Evolutionary conservation across 768 basidiomycete species (phyloP).

Genomic region (Rhodosporidiobolus odoratus): DNA sequence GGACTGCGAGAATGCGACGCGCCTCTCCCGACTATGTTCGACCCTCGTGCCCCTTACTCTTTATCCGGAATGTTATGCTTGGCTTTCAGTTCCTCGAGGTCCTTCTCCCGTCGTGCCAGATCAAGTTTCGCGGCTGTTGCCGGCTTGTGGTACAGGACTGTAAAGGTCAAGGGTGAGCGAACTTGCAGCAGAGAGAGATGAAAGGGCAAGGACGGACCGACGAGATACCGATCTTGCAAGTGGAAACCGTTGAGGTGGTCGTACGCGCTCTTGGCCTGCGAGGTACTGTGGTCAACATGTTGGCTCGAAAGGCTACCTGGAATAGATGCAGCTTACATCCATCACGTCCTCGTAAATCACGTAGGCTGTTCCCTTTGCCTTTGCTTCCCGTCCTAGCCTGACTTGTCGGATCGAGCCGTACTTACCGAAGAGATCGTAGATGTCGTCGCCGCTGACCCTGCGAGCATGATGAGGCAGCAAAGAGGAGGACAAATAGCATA

Average conservation of each 20-base stretch:
- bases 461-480: neutral
- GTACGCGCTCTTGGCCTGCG: constrained; percentile 87
- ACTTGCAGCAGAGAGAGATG: neutral
- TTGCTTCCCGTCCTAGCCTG: constrained; percentile 82
- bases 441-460: constrained; percentile 62
- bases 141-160: constrained; percentile 92
- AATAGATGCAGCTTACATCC: constrained; percentile 58
- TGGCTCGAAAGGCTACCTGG: no score
- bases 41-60: constrained; percentile 37
- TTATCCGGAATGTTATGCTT: constrained; percentile 74
- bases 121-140: constrained; percentile 90
- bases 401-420: constrained; percentile 96
- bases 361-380: constrained; percentile 92
- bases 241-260: constrained; percentile 98
- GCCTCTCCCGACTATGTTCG: neutral
- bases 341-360: constrained; percentile 94
- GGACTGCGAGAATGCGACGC: neutral
- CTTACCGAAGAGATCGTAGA: constrained; percentile 94
- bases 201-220: constrained; percentile 51
- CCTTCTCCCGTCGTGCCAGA: constrained; percentile 82
- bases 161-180: neutral
- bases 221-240: constrained; percentile 94
- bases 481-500: neutral
- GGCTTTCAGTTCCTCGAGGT: constrained; percentile 76
- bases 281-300: neutral